Percentiles rank a stretch among this genome's conserved stretches.
phyloP scores from a whole-genome alignment of 2,329 filamentous ascomycete genomes.

The Pseudogymnoascus verrucosus region DNA sequence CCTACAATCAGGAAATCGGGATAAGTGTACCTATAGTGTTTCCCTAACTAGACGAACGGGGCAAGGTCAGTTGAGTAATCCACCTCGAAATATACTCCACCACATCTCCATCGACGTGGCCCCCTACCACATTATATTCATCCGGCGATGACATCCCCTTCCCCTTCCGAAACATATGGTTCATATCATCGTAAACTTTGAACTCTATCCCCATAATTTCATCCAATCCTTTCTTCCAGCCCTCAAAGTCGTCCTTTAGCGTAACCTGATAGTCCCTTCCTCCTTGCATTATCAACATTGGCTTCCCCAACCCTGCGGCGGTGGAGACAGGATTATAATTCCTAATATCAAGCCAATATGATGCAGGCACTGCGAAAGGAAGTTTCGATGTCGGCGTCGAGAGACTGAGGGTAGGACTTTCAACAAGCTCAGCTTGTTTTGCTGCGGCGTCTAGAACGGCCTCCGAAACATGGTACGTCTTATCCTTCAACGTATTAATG shows the following conservation, averaged over 20 bases:
- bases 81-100: not conserved
- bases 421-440: not conserved
- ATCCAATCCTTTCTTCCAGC: not conserved
- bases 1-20: not conserved
- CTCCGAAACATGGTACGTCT: not conserved
- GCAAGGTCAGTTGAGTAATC: not conserved
- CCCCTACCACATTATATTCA: not conserved
- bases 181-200: not conserved
- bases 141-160: not conserved
- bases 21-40: not conserved
- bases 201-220: not conserved
- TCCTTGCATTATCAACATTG: not conserved
- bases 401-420: not conserved
- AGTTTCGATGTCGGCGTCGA: not conserved
- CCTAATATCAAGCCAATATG: conserved; percentile 1
- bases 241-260: not conserved
- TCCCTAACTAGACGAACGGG: not conserved
- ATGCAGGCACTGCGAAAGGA: not conserved
- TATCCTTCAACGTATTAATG: not conserved
- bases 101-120: not conserved
- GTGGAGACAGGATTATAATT: not conserved
- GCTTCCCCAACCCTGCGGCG: not conserved
- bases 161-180: not conserved
- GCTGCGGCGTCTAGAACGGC: not conserved
- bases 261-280: not conserved